Evolutionary conservation across 208 protist genomes (phyloP).

Genomic region (Polymyxa betae): DNA sequence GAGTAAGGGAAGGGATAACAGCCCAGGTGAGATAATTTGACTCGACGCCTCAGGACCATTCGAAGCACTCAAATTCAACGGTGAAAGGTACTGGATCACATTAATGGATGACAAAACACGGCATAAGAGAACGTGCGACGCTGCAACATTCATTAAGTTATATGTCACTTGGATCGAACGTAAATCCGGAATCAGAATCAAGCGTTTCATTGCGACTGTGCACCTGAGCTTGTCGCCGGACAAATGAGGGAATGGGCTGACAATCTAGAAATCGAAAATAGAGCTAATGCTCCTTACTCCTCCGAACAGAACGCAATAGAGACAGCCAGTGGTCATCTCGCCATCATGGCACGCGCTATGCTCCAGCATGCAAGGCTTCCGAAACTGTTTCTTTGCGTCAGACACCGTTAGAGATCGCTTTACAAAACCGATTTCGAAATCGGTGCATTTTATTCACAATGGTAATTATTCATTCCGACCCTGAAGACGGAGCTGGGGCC

Average conservation of each 20-base stretch:
- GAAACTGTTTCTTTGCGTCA: too few species aligned
- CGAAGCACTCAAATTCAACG: background rate
- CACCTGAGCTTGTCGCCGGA: background rate
- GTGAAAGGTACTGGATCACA: background rate
- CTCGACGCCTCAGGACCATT: background rate
- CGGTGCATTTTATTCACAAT: too few species aligned
- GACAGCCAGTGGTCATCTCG: background rate
- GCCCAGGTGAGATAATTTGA: background rate
- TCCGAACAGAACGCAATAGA: background rate
- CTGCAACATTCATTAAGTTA: background rate
- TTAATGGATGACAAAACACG: background rate
- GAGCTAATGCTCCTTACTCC: background rate
- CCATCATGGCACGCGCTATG: background rate
- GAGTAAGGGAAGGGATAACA: background rate
- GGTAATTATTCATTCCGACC: too few species aligned
- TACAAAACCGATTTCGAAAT: too few species aligned
- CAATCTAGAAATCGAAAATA: background rate
- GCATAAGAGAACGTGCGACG: background rate
- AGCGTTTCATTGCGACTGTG: background rate
- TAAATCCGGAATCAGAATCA: background rate
- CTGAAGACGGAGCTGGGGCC: too few species aligned
- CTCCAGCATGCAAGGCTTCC: background rate
- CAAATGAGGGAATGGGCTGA: background rate
- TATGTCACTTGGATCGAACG: background rate
- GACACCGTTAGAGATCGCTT: too few species aligned